phyloP scores from a whole-genome alignment of 768 basidiomycete species.

The Termitomyces heimii region DNA sequence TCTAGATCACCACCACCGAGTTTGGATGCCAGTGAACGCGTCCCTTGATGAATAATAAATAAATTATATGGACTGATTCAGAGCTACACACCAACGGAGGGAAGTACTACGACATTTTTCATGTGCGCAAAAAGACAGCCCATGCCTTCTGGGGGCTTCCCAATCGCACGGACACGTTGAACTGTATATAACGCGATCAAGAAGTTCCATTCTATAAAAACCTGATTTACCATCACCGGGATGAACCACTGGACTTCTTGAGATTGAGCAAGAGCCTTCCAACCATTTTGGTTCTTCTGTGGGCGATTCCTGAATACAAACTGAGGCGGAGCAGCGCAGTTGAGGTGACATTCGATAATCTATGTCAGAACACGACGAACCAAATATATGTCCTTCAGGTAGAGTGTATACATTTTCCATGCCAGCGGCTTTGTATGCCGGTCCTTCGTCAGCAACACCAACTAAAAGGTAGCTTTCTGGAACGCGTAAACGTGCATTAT shows the following conservation, averaged over 20 bases:
- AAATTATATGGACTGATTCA: neutral
- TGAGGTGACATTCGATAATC: neutral
- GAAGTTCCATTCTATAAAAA: neutral
- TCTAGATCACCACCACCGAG: constrained; percentile 79
- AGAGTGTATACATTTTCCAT: constrained; percentile 49
- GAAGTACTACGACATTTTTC: constrained; percentile 69
- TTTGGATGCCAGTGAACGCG: constrained; percentile 59
- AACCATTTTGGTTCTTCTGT: constrained; percentile 49
- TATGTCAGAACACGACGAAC: constrained; percentile 28
- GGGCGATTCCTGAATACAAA: constrained; percentile 49
- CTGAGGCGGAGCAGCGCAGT: constrained; percentile 24
- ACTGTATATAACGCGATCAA: constrained; percentile 30
- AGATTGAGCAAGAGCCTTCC: constrained; percentile 56
- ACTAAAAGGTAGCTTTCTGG: constrained; percentile 65
- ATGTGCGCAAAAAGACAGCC: constrained; percentile 54
- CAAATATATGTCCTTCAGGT: constrained; percentile 57
- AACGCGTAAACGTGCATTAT: constrained; percentile 67
- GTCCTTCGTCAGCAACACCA: constrained; percentile 81
- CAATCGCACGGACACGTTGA: constrained; percentile 66
- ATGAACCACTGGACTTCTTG: constrained; percentile 69
- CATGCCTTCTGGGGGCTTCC: constrained; percentile 52
- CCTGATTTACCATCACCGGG: constrained; percentile 58
- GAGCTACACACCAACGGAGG: constrained; percentile 44
- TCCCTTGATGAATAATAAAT: constrained; percentile 29
- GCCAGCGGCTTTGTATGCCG: constrained; percentile 49